A percentile compares a stretch with the other conserved stretches of the same genome.
These are phyloP conservation scores for Tolypocladium guangdongense DNA, from an alignment of 2,329 filamentous ascomycete genomes.

Conservation along the genomic window DNA sequence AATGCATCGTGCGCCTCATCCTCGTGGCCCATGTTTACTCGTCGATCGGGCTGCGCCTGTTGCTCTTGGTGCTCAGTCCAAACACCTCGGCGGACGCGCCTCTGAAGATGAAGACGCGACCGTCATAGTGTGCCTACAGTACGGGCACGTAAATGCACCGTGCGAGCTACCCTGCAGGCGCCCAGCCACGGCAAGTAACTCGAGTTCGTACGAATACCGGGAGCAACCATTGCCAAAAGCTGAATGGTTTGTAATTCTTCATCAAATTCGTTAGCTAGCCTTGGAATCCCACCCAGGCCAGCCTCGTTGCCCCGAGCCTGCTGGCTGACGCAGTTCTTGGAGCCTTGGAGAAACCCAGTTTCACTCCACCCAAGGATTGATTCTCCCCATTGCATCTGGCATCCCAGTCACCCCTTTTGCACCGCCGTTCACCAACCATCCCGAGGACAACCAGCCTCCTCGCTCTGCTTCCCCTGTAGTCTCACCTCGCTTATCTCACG, in stretches of 20 bases:
- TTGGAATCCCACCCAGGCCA: neutral
- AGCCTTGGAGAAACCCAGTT: neutral
- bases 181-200: too few relatives aligned
- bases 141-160: neutral
- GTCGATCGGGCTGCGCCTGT: too few relatives aligned
- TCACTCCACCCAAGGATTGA: neutral
- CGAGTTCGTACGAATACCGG: neutral
- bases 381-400: neutral
- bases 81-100: neutral
- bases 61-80: neutral
- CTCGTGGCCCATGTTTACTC: slow-evolving; percentile 12
- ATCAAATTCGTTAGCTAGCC: slow-evolving; percentile 5
- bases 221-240: too few relatives aligned
- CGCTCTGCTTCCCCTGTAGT: neutral
- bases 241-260: neutral
- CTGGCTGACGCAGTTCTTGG: neutral
- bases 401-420: slow-evolving; percentile 1
- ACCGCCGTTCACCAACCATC: neutral
- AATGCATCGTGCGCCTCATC: slow-evolving; percentile 11
- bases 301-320: neutral
- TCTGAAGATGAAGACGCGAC: neutral
- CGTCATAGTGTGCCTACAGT: neutral
- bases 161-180: neutral
- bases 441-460: neutral
- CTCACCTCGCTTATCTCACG: neutral